Base-by-base conservation (phyloP, 441 rosid genomes). In the Bocquillonia castaneifolia region DNA sequence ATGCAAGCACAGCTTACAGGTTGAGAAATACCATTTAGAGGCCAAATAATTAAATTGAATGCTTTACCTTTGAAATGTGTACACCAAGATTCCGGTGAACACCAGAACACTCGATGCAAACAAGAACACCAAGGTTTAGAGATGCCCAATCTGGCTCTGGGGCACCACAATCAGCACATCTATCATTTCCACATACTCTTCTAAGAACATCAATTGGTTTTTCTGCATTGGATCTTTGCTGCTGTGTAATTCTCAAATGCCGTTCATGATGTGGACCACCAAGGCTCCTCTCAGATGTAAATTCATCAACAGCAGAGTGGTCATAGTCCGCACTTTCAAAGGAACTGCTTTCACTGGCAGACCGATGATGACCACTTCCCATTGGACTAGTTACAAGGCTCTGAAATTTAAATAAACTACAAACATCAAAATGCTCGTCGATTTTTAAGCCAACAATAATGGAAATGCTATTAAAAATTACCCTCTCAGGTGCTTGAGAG, bases 91-190 rank as follows among this genome's bases (percentile, higher is more conserved):
- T 96, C 44, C 97, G 94, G 69, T 96, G 99, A 85, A 96, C 96
- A 71, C 98, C 98, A 64, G 99, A 96, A 81, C 99, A 96, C 68
- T 91, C 96, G 0, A 93, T 96, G 82, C 99, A 96, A 83, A 96
- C 90, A 76, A 91, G 99, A 82, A 93, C 88, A 25, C 99, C 98
- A 10, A 93, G 85, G 77, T 96, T 93, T 72, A 96, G 81, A 70
- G 99, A 96, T 34, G 99, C 98, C 99, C 99, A 96, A 80, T 96
- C 97, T 59, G 98, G 99, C 82, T 96, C 99, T 59, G 87, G 86
- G 71, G 94, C 88, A 72, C 99, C 93, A 85, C 99, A 96, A 83
- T 96, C 99, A 39, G 99, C 99, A 84, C 98, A 93, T 75, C 80
- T 93, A 69, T 93, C 98, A 75, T 96, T 96, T 62, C 99, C 99